Evolutionary conservation across 805 yeast species (phyloP), one percentile per base, ranked within the genome.

Genomic region (Lachancea nothofagi): DNA sequence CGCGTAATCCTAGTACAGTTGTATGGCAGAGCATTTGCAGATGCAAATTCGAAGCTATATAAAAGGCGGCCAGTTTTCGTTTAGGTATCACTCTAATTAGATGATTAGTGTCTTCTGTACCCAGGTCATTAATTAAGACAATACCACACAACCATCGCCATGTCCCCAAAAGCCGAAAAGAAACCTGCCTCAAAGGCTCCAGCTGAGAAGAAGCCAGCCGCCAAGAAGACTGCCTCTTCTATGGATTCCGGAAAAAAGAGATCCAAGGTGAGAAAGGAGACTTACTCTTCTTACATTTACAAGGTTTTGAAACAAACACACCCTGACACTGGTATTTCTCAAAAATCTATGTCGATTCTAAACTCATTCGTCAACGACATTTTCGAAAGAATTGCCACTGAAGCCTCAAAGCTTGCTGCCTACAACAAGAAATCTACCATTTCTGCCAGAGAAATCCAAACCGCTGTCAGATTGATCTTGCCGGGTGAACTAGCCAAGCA

Each of bases 291-390:
- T 49, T 88, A 87, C 72, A 87, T 88, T 67, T 87, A 87, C 88
- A 88, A 87, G 75, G 95, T 87, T 52, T 81, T 87, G 66, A 86
- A 86, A 73, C 96, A 87, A 76, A 87, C 95, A 49, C 96, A 87
- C 73, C 96, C 96, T 66, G 96, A 87, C 70, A 87, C 96, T 49
- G 96, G 96, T 83, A 87, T 87, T 66, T 87, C 96, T 61, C 93
- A 86, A 72, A 83, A 85, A 67, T 95, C 96, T 52, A 87, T 88
- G 95, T 85, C 95, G 48, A 88, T 88, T 70, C 81, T 87, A 93
- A 88, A 88, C 83, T 87, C 95, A 25, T 88, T 88, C 59, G 96
- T 88, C 55, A 87, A 85, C 71, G 95, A 87, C 69, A 84, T 87
- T 65, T 87, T 87, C 65, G 96, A 87, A 76, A 86, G 96, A 74